Evolutionary conservation across 1,139 yeast genomes (phyloP).

Genomic region (Lipomyces yarrowii): DNA sequence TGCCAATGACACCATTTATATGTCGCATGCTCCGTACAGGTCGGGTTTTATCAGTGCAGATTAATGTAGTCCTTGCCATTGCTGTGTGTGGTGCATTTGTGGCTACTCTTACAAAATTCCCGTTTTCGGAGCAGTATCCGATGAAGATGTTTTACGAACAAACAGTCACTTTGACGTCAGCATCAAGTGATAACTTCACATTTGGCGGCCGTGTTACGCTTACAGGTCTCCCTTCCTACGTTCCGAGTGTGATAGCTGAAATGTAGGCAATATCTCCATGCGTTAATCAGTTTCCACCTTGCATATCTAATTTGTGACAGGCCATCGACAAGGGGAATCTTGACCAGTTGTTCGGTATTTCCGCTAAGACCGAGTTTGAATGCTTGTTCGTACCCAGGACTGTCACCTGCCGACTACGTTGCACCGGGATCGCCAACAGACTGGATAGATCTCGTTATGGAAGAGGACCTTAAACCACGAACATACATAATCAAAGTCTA

Average conservation of each 20-base stretch:
- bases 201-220: slow-evolving; percentile 15
- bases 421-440: slow-evolving; percentile 14
- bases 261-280: slow-evolving; percentile 3
- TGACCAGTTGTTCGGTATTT: neutral
- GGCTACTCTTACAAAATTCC: slow-evolving; percentile 17
- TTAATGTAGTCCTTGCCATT: slow-evolving; percentile 3
- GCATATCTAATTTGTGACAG: slow-evolving; percentile 2
- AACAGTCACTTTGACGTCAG: slow-evolving; percentile 23
- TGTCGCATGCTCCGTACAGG: slow-evolving; percentile 11
- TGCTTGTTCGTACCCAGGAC: slow-evolving; percentile 21
- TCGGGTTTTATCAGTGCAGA: slow-evolving; percentile 5
- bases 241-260: slow-evolving; percentile 8
- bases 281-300: neutral
- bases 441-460: slow-evolving; percentile 13
- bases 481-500: slow-evolving; percentile 6
- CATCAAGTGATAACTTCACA: slow-evolving; percentile 10
- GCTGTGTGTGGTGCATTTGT: neutral
- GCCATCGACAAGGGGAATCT: slow-evolving; percentile 9
- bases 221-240: slow-evolving; percentile 10
- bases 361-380: neutral
- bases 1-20: slow-evolving; percentile 15
- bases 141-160: slow-evolving; percentile 30
- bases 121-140: slow-evolving; percentile 29
- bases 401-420: slow-evolving; percentile 12
- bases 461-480: neutral